Evolutionary conservation across 129 eudicot species (phyloP).

Genomic region (Scalesia atractyloides): DNA sequence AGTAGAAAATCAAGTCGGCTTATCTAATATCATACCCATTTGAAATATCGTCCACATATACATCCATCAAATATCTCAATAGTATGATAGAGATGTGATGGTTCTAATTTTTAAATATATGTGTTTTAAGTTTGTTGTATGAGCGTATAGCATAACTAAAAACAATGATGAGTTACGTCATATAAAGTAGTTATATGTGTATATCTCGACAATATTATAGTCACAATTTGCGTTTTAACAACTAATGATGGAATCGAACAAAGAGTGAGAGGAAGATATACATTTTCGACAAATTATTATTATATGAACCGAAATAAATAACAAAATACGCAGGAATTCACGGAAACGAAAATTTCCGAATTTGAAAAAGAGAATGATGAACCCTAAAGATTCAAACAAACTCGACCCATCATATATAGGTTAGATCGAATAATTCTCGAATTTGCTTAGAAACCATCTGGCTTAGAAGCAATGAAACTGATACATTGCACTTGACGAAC

Average conservation of each 20-base stretch:
- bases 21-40: conserved; percentile 1
- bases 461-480: conserved; percentile 73
- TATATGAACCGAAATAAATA: conserved; percentile 32
- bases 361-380: conserved; percentile 8
- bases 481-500: conserved; percentile 64
- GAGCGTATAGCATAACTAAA: too few species aligned
- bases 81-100: background rate
- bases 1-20: background rate
- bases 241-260: background rate
- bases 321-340: conserved; percentile 25
- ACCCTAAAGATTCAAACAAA: conserved; percentile 32
- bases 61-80: background rate
- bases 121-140: background rate
- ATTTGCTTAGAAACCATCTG: conserved; percentile 34
- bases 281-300: background rate
- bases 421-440: conserved; percentile 15
- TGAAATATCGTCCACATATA: background rate
- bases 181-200: too few species aligned
- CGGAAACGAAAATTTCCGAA: conserved; percentile 1
- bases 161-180: too few species aligned
- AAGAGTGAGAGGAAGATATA: background rate
- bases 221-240: background rate
- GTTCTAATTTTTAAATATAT: background rate
- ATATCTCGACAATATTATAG: background rate
- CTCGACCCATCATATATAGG: conserved; percentile 23